Percentiles rank a stretch among this genome's conserved stretches.
phyloP scores from a whole-genome alignment of 768 basidiomycete genomes.

The Pulveroboletus sp. region DNA sequence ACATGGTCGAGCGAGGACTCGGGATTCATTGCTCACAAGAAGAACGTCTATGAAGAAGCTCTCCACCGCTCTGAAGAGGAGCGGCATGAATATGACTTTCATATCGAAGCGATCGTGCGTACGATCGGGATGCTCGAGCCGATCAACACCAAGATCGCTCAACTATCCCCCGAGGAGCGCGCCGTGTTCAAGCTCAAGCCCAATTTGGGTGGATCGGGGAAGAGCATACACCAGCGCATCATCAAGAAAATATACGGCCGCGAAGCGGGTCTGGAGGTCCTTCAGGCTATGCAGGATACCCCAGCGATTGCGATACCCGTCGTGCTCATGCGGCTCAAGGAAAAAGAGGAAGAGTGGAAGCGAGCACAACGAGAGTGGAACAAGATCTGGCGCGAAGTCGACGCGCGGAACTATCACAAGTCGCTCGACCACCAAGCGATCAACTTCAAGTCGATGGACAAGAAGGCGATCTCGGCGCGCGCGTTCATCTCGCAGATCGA shows the following conservation, averaged over 20 bases:
- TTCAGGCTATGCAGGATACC: constrained; percentile 88
- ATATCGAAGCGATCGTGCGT: constrained; percentile 90
- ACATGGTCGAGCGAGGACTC: constrained; percentile 94
- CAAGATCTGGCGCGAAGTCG: constrained; percentile 96
- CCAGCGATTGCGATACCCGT: constrained; percentile 87
- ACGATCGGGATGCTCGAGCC: constrained; percentile 92
- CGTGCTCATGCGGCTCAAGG: constrained; percentile 83
- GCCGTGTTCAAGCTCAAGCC: constrained; percentile 81
- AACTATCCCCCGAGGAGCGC: constrained; percentile 75
- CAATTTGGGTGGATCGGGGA: constrained; percentile 76
- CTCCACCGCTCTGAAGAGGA: constrained; percentile 96
- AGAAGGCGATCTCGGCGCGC: constrained; percentile 74
- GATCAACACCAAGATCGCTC: constrained; percentile 79
- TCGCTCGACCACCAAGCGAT: constrained; percentile 92
- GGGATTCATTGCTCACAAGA: constrained; percentile 85
- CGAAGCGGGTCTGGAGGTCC: constrained; percentile 75
- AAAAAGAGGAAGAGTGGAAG: constrained; percentile 99
- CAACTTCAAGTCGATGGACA: constrained; percentile 85
- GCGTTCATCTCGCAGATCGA: constrained; percentile 82
- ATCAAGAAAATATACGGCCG: constrained; percentile 97
- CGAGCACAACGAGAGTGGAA: constrained; percentile 97
- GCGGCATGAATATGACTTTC: constrained; percentile 98
- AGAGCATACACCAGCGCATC: constrained; percentile 88
- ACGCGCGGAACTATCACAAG: constrained; percentile 90
- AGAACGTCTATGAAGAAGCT: constrained; percentile 96